Percentiles rank a stretch among this genome's conserved stretches.
These are phyloP conservation scores for Acanthochlamys bracteata DNA, from an alignment of 106 monocot genomes.

Conservation along the genomic window DNA sequence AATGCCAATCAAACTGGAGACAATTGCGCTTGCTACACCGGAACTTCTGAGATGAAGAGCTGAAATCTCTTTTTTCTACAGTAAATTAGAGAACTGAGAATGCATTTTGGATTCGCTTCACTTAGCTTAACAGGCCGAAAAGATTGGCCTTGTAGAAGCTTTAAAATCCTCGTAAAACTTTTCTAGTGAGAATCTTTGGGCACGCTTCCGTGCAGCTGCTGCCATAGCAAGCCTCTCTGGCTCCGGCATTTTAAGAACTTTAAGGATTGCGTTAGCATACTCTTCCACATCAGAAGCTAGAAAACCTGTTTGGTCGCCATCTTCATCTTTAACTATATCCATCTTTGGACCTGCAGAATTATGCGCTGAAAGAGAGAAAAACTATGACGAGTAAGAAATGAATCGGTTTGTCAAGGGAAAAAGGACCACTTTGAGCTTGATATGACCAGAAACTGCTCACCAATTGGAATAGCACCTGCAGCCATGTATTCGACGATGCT, in stretches of 20 bases:
- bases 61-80: too few species aligned
- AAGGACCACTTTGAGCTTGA: background rate
- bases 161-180: slow-evolving; percentile 64
- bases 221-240: slow-evolving; percentile 68
- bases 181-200: slow-evolving; percentile 63
- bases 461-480: slow-evolving; percentile 83
- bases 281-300: slow-evolving; percentile 61
- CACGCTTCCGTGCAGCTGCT: slow-evolving; percentile 55
- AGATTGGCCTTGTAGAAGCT: slow-evolving; percentile 34
- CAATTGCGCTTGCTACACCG: too few species aligned
- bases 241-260: slow-evolving; percentile 56
- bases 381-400: background rate
- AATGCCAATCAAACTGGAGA: too few species aligned
- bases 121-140: slow-evolving; percentile 4
- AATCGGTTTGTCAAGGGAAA: background rate
- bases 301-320: slow-evolving; percentile 61
- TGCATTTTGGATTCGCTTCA: too few species aligned
- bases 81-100: too few species aligned
- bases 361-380: slow-evolving; percentile 40
- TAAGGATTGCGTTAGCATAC: slow-evolving; percentile 73
- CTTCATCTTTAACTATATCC: slow-evolving; percentile 79
- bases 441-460: slow-evolving; percentile 15
- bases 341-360: slow-evolving; percentile 91
- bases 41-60: too few species aligned
- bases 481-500: slow-evolving; percentile 97